Conservation (phyloP, 2,329 filamentous ascomycete genomes). For the Diaporthe caulivora region DNA sequence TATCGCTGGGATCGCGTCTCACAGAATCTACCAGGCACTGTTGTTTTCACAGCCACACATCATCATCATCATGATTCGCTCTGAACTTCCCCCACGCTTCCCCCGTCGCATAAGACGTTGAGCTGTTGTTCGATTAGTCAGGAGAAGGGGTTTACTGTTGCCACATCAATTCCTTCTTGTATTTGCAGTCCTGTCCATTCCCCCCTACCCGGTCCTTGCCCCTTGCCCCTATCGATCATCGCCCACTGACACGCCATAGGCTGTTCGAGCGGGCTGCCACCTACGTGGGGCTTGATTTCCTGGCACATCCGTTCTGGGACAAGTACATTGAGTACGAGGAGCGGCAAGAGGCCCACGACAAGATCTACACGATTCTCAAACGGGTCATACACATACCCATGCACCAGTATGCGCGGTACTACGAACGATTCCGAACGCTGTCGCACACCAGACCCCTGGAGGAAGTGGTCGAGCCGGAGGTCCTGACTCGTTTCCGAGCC, state of each 20-base stretch:
- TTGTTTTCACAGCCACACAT: slow-evolving; percentile 53
- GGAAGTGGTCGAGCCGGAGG: slow-evolving; percentile 79
- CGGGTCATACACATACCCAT: slow-evolving; percentile 91
- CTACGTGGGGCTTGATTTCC: slow-evolving; percentile 90
- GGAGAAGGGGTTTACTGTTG: slow-evolving; percentile 64
- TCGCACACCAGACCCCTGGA: slow-evolving; percentile 78
- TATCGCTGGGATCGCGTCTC: slow-evolving; percentile 72
- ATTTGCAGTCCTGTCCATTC: slow-evolving; percentile 68
- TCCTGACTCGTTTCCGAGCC: slow-evolving; percentile 74
- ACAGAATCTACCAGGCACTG: slow-evolving; percentile 74
- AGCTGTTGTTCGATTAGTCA: slow-evolving; percentile 55
- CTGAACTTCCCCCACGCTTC: slow-evolving; percentile 53
- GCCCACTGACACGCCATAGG: slow-evolving; percentile 63
- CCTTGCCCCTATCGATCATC: slow-evolving; percentile 38
- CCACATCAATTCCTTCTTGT: slow-evolving; percentile 70
- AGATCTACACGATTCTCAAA: slow-evolving; percentile 84
- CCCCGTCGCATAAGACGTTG: slow-evolving; percentile 60
- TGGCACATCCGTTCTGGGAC: slow-evolving; percentile 97
- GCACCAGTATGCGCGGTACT: slow-evolving; percentile 96
- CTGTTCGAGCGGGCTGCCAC: slow-evolving; percentile 91
- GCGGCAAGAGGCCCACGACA: slow-evolving; percentile 84
- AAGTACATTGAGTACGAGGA: slow-evolving; percentile 99
- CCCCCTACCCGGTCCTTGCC: slow-evolving; percentile 44
- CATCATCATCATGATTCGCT: slow-evolving; percentile 49
- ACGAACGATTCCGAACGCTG: slow-evolving; percentile 86